These are phyloP conservation scores for Debaryomyces subglobosus DNA, from an alignment of 1,139 yeast genomes.

Conservation along the genomic window DNA sequence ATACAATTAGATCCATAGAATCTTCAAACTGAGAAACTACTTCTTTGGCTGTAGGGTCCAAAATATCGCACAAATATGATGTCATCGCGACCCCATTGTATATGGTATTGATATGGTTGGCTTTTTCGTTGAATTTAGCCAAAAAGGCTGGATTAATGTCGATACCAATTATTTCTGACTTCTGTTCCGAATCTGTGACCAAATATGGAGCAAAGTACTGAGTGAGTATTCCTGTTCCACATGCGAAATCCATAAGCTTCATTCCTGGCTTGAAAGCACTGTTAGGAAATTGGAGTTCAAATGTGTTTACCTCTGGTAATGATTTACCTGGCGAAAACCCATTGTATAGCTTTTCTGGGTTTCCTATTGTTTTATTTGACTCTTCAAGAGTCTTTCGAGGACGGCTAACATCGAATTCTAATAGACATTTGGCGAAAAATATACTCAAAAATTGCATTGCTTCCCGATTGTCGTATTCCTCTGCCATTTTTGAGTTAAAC, in stretches of 20 bases:
- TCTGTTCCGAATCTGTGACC: slow-evolving; percentile 12
- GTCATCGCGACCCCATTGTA: slow-evolving; percentile 13
- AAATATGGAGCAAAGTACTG: slow-evolving; percentile 33
- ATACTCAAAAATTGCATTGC: slow-evolving; percentile 20
- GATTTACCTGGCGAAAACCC: slow-evolving; percentile 18
- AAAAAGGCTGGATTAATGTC: slow-evolving; percentile 40
- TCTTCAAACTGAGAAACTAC: slow-evolving; percentile 20
- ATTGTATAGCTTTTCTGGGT: slow-evolving; percentile 15
- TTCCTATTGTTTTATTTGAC: slow-evolving; percentile 20
- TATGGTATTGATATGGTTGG: slow-evolving; percentile 11
- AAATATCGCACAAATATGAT: slow-evolving; percentile 30
- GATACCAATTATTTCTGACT: slow-evolving; percentile 33
- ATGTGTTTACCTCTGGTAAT: slow-evolving; percentile 19
- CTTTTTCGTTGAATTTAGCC: slow-evolving; percentile 24
- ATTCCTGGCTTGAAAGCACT: slow-evolving; percentile 30
- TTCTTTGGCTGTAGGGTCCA: slow-evolving; percentile 25
- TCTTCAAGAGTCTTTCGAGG: slow-evolving; percentile 18
- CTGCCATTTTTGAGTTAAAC: slow-evolving; percentile 24
- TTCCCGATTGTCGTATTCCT: slow-evolving; percentile 26
- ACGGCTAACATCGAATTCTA: slow-evolving; percentile 22
- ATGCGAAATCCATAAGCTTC: slow-evolving; percentile 44
- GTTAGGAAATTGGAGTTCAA: slow-evolving; percentile 14
- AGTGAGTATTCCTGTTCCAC: slow-evolving; percentile 47
- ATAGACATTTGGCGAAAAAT: slow-evolving; percentile 24
- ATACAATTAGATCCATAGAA: slow-evolving; percentile 36